phyloP scores from a whole-genome alignment of 108 stramenopile species.

The Discostella stelligeroides region DNA sequence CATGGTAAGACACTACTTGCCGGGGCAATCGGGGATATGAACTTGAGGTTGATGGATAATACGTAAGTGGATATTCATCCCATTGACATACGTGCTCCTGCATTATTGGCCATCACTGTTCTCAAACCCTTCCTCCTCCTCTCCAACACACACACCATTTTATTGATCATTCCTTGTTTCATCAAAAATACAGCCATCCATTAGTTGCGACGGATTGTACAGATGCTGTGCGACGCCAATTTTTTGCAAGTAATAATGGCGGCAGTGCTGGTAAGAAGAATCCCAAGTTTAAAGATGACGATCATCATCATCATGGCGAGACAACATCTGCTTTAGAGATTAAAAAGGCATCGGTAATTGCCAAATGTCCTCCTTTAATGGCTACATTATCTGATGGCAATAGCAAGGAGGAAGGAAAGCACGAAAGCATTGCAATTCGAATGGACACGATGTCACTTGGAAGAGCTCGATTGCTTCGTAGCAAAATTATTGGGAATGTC shows the following conservation, averaged over 20 bases:
- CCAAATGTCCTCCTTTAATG: not conserved
- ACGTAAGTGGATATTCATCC: no score
- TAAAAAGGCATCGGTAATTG: not conserved
- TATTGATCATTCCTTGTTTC: no score
- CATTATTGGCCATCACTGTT: no score
- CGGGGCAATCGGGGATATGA: slow-evolving; percentile 57
- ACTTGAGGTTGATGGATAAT: slow-evolving; percentile 67
- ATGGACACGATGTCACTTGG: slow-evolving; percentile 22
- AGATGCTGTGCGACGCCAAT: not conserved
- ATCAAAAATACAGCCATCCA: slow-evolving; percentile 4
- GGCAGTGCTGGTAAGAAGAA: no score
- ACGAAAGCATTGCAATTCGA: not conserved
- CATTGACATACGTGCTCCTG: no score
- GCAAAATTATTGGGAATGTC: not conserved
- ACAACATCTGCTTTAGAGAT: not conserved
- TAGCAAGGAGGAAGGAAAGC: not conserved
- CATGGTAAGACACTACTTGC: slow-evolving; percentile 58
- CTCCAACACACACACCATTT: no score
- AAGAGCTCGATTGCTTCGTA: slow-evolving; percentile 21
- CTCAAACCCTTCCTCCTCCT: no score
- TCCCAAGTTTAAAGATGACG: not conserved
- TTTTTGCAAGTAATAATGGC: not conserved
- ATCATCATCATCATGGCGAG: no score
- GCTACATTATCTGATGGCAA: not conserved
- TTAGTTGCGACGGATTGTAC: slow-evolving; percentile 3